These are phyloP conservation scores for Saccharomycopsis hybrid DNA, from an alignment of 1,139 yeast species.

Conservation along the genomic window DNA sequence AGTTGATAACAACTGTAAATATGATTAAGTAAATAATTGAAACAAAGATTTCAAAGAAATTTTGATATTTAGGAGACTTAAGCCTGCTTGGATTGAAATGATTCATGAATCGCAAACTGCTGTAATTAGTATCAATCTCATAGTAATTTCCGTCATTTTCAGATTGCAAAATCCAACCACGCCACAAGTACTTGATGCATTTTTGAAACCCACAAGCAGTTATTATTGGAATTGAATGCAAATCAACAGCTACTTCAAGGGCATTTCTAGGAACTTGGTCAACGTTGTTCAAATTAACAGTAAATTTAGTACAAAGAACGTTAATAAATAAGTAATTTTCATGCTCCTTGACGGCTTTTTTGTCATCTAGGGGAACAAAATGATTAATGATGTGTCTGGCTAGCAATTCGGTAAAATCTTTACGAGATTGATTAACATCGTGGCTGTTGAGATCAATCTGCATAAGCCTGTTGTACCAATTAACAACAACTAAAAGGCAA, in stretches of 20 bases:
- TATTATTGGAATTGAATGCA: conserved; percentile 74
- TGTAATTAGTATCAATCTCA: conserved; percentile 53
- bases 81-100: conserved; percentile 81
- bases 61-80: conserved; percentile 80
- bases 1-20: conserved; percentile 60
- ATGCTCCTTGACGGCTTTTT: conserved; percentile 44
- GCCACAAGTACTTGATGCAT: conserved; percentile 85
- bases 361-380: too few species aligned
- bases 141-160: conserved; percentile 66
- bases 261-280: conserved; percentile 64
- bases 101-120: conserved; percentile 44
- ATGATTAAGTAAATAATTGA: conserved; percentile 58
- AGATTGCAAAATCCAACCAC: conserved; percentile 85
- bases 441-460: conserved; percentile 60
- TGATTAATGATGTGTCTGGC: conserved; percentile 65
- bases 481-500: conserved; percentile 65
- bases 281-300: conserved; percentile 54
- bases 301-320: conserved; percentile 70
- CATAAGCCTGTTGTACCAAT: conserved; percentile 67
- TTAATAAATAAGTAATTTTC: conserved; percentile 64
- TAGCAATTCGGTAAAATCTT: conserved; percentile 62
- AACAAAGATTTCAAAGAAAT: conserved; percentile 59
- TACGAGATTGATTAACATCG: conserved; percentile 52
- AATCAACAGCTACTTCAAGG: conserved; percentile 77
- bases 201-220: conserved; percentile 78